Base-by-base conservation (phyloP, 768 basidiomycete species). In the Leccinum boreale region DNA sequence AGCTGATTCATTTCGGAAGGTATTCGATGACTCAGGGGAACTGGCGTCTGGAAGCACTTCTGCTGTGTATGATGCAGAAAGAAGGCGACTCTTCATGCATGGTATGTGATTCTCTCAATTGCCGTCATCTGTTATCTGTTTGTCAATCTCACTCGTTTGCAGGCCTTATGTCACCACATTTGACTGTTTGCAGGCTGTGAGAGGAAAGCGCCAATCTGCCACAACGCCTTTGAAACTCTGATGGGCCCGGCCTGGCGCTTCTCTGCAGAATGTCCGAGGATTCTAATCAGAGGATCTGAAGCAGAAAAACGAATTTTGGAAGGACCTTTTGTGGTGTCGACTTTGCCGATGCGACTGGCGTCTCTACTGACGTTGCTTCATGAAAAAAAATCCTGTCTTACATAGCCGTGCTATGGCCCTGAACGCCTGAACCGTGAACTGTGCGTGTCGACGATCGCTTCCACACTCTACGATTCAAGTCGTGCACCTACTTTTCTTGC, bases 1-100 rank as follows among this genome's bases (percentile, higher is more conserved):
- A 12, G 8, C 42, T 58, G 59, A 63, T 42, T 52, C 48, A 45
- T 65, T 58, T 33, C 46, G 5, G 14, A 60, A 89, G 85, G 75
- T 82, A 10, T 89, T 90, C 57, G 85, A 89, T 67, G 86, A 90
- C 67, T 76, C 84, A 57, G 88, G 89, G 9, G 72, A 66, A 3
- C 51, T 86, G 24, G 80, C 81, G 11, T 81, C 81, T 15, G 84
- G 79, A 7, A 73, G 77, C 35, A 91, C 89, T 2, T 74, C 79
- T 2, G 85, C 73, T 3, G 84, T 75, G 15, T 80, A 85, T 62
- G 85, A 87, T 63, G 69, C 79, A 3, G 62, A 78, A 61, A 74
- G 82, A 50, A 70, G 73, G 19, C 75, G 64, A 35, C 64, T 90
- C 19, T 90, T 81, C 69, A 65, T 89, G 59, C 81, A 83, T 63